These are phyloP conservation scores for Gnomoniopsis sp. DNA, from an alignment of 2,329 filamentous ascomycete species.

Conservation along the genomic window DNA sequence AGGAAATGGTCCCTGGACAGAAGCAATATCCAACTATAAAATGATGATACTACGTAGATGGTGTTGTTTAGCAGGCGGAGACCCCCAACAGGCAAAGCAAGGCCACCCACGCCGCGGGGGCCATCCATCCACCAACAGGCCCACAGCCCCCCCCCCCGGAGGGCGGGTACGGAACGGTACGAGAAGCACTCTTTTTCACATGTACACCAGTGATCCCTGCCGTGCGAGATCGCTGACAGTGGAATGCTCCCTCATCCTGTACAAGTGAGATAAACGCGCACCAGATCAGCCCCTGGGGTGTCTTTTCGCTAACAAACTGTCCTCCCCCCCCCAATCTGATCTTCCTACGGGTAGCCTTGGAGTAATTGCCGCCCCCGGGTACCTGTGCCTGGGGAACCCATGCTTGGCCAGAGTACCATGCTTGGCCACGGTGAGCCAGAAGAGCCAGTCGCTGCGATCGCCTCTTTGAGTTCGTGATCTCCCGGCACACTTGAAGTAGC, in stretches of 20 bases:
- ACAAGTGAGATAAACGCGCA: slow-evolving; percentile 4
- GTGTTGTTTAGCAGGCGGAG: background rate
- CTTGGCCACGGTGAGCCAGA: background rate
- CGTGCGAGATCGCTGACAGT: background rate
- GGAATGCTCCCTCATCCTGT: slow-evolving; percentile 1
- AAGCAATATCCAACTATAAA: background rate
- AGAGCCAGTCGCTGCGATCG: slow-evolving; percentile 12
- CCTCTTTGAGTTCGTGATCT: background rate
- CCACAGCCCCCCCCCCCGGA: background rate
- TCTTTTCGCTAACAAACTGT: background rate
- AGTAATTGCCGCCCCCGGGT: slow-evolving; percentile 10
- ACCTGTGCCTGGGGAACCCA: background rate
- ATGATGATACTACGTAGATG: no score
- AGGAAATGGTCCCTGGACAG: background rate
- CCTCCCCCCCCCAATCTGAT: no score
- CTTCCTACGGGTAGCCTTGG: background rate
- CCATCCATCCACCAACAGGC: background rate
- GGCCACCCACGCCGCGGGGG: background rate
- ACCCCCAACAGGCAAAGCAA: background rate
- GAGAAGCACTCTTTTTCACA: background rate
- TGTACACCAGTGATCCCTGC: slow-evolving; percentile 8
- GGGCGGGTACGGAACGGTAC: slow-evolving; percentile 14
- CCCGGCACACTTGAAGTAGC: background rate
- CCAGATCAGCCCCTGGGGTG: slow-evolving; percentile 1
- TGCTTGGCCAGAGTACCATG: background rate